Conservation (phyloP, 2,329 filamentous ascomycete genomes). For the Fusarium heterosporum region DNA sequence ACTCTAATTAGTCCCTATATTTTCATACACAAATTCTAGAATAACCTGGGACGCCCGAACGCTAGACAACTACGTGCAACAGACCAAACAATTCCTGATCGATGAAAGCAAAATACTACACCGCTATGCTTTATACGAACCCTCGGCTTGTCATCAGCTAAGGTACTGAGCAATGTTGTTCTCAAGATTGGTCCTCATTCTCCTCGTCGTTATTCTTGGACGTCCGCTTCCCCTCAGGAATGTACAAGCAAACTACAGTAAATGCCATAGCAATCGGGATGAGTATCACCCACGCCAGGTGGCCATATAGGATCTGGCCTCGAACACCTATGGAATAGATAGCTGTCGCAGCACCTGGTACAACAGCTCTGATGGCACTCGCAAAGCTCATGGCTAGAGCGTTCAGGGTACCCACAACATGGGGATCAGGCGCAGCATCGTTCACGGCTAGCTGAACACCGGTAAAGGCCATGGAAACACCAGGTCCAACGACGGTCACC, state of each 20-base stretch:
- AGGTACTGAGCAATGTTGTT: not conserved
- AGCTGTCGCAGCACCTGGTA: slow-evolving; percentile 73
- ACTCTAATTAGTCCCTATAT: not conserved
- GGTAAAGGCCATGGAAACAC: slow-evolving; percentile 77
- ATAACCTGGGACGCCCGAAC: too few species aligned
- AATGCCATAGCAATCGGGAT: slow-evolving; percentile 49
- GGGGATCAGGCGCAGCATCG: slow-evolving; percentile 74
- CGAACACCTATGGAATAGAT: slow-evolving; percentile 76
- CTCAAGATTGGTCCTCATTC: slow-evolving; percentile 1
- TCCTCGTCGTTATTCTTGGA: slow-evolving; percentile 27
- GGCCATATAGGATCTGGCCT: slow-evolving; percentile 70
- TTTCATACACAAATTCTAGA: not conserved
- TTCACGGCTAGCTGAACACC: slow-evolving; percentile 79
- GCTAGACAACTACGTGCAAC: not conserved
- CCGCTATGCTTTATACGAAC: not conserved
- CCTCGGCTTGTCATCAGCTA: not conserved
- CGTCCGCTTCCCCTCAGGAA: slow-evolving; percentile 47
- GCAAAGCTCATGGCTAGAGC: slow-evolving; percentile 68
- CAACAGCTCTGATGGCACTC: slow-evolving; percentile 72
- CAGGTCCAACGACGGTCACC: slow-evolving; percentile 66
- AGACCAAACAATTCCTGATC: not conserved
- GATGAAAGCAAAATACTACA: not conserved
- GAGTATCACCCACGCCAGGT: slow-evolving; percentile 57
- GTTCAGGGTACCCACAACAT: slow-evolving; percentile 77
- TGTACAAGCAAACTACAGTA: slow-evolving; percentile 39